Conservation (phyloP, 306 rosid species). For the Vachellia pachyceras region DNA sequence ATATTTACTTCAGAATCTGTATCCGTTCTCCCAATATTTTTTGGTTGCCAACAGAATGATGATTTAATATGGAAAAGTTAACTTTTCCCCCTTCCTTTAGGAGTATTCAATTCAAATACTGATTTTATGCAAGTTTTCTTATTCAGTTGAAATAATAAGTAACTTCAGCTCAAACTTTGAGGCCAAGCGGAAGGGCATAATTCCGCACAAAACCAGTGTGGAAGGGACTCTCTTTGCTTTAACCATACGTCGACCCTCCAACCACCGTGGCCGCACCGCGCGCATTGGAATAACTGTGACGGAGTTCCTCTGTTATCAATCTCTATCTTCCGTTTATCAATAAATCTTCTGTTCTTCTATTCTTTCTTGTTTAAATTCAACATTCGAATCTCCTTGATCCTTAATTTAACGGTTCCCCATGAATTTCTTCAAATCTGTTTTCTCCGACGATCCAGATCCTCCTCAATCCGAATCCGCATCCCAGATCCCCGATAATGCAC, state of each 20-base stretch:
- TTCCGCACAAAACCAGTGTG: not conserved
- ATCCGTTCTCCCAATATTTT: no score
- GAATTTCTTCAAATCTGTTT: constrained; percentile 80
- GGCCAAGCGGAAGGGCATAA: no score
- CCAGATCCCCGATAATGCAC: constrained; percentile 25
- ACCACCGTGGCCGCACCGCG: not conserved
- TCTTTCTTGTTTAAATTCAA: not conserved
- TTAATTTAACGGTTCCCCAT: constrained; percentile 43
- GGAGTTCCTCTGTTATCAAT: not conserved
- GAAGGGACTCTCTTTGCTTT: not conserved
- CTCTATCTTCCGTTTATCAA: not conserved
- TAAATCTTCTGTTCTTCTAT: not conserved
- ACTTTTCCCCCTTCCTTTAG: no score
- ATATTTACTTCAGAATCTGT: no score
- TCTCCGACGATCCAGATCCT: constrained; percentile 62
- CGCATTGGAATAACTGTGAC: not conserved
- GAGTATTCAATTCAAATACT: not conserved
- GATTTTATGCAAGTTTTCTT: not conserved
- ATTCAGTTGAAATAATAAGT: not conserved
- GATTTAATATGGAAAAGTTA: no score
- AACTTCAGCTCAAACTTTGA: not conserved
- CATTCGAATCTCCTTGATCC: constrained; percentile 13
- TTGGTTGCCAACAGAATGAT: no score
- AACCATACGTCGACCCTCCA: not conserved
- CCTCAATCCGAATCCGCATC: constrained; percentile 24